Conservation (phyloP, 202 grass and related monocot species). For the Digitaria exilis region DNA sequence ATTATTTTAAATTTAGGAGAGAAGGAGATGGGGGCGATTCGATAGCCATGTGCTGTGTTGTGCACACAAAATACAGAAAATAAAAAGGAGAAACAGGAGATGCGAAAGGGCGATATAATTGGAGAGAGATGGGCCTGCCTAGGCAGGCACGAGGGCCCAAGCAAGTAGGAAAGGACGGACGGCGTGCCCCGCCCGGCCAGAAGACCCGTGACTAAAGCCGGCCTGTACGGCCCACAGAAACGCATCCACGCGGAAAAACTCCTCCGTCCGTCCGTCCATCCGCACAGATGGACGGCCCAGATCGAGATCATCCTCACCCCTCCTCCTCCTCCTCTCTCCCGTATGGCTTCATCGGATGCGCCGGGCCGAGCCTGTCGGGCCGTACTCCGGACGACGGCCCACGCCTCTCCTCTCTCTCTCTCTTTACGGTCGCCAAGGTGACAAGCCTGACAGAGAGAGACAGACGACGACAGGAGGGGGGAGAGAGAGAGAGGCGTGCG, state of each 20-base stretch:
- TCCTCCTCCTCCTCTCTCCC: too few relatives aligned
- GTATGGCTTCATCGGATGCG: not conserved
- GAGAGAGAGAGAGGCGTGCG: too few relatives aligned
- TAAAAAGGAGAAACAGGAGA: not conserved
- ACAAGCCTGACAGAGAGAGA: slow-evolving; percentile 29
- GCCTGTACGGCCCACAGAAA: slow-evolving; percentile 41
- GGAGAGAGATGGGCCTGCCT: not conserved
- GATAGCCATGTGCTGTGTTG: too few relatives aligned
- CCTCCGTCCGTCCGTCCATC: not conserved
- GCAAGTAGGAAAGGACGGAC: slow-evolving; percentile 7
- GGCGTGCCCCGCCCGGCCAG: not conserved
- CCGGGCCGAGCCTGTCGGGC: not conserved
- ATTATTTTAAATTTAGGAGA: not conserved
- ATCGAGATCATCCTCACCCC: slow-evolving; percentile 5
- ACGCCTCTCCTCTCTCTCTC: too few relatives aligned
- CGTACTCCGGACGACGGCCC: slow-evolving; percentile 16
- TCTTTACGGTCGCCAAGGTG: slow-evolving; percentile 17
- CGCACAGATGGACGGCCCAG: not conserved
- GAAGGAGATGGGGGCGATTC: too few relatives aligned
- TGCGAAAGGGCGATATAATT: not conserved
- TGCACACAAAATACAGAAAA: too few relatives aligned
- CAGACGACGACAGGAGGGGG: too few relatives aligned
- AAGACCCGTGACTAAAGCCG: slow-evolving; percentile 28
- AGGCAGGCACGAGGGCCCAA: slow-evolving; percentile 6
- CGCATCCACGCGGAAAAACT: not conserved